These are phyloP conservation scores for Vitis amurensis DNA, from an alignment of 164 flowering plant genomes.

Conservation along the genomic window DNA sequence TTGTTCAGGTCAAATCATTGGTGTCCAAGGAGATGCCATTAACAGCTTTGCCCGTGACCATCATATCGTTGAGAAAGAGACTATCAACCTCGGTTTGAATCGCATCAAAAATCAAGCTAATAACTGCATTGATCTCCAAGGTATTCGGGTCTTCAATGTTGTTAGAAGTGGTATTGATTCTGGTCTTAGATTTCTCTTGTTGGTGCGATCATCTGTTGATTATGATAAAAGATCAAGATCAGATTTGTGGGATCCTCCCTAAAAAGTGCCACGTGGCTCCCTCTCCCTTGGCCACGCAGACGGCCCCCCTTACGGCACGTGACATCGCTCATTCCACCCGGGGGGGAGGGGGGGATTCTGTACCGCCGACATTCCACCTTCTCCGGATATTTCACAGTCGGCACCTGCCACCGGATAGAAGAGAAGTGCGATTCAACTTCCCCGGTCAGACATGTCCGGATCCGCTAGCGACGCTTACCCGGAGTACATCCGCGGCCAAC, in stretches of 20 bases:
- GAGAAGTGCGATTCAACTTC: too few species aligned
- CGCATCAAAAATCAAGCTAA: not conserved
- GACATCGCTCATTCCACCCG: too few species aligned
- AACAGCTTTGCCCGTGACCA: slow-evolving; percentile 2
- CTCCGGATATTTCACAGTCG: too few species aligned
- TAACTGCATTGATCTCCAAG: slow-evolving; percentile 4
- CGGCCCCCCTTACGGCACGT: too few species aligned
- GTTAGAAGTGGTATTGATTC: slow-evolving; percentile 3
- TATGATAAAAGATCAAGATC: not conserved
- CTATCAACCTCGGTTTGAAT: not conserved
- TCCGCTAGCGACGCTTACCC: too few species aligned
- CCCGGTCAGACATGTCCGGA: too few species aligned
- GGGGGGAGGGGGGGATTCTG: too few species aligned
- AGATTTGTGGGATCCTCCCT: not conserved
- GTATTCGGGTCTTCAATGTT: not conserved
- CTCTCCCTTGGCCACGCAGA: too few species aligned
- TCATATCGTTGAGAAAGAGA: not conserved
- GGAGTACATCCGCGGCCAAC: too few species aligned
- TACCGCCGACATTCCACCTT: too few species aligned
- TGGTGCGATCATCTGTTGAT: not conserved
- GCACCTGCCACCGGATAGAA: too few species aligned
- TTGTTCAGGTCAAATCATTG: not conserved
- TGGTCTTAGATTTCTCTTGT: not conserved
- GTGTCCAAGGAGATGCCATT: not conserved
- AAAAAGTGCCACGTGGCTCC: too few species aligned